Conservation (phyloP, 345 rosid genomes). For the Citrus cavaleriei region DNA sequence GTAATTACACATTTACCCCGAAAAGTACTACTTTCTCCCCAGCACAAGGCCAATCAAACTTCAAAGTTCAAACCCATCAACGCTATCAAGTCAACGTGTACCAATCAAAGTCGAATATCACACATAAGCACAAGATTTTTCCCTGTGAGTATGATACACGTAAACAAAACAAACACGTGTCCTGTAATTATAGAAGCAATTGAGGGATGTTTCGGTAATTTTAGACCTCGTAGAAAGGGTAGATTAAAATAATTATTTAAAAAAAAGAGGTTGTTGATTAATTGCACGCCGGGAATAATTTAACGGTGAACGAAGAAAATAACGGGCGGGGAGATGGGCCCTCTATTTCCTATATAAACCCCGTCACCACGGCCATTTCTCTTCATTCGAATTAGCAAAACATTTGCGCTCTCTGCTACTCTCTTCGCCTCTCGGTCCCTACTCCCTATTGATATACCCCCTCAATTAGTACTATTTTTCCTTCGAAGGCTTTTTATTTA, state of each 20-base stretch:
- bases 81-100: background rate
- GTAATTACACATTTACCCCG: background rate
- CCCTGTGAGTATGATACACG: background rate
- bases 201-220: background rate
- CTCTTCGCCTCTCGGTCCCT: background rate
- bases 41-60: background rate
- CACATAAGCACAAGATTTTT: background rate
- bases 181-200: background rate
- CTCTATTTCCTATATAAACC: constrained; percentile 57
- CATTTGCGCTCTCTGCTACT: constrained; percentile 10
- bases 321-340: constrained; percentile 33
- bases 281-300: constrained; percentile 2
- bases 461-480: background rate
- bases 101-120: background rate
- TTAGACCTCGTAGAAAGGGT: background rate
- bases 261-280: background rate
- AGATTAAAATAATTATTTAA: background rate
- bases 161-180: background rate
- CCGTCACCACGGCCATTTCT: constrained; percentile 15
- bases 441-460: background rate
- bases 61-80: background rate
- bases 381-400: background rate
- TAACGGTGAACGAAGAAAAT: constrained; percentile 29
- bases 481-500: too few relatives aligned
- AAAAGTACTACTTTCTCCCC: background rate